Conservation (phyloP, 306 rosid species). For the Malus asiatica region DNA sequence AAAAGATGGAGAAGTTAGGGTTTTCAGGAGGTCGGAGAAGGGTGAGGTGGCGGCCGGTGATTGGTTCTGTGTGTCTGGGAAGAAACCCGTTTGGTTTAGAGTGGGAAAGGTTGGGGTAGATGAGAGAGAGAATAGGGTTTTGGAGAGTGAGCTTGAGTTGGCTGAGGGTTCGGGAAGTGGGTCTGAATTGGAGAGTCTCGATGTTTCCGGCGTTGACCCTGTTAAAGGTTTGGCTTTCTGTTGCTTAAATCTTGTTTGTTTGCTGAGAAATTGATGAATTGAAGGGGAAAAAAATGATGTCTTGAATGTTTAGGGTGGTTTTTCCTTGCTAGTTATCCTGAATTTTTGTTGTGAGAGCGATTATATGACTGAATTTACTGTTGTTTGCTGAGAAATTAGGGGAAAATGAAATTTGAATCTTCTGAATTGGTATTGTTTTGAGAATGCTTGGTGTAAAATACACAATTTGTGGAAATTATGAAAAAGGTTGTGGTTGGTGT, state of each 20-base stretch:
- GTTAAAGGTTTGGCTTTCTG: conserved; percentile 50
- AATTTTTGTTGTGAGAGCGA: not conserved
- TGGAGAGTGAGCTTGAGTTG: conserved; percentile 7
- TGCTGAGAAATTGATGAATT: not conserved
- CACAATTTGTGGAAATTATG: not conserved
- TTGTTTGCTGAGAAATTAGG: not conserved
- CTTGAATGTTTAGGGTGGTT: not conserved
- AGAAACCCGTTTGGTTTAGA: conserved; percentile 46
- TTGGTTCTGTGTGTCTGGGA: conserved; percentile 57
- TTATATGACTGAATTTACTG: not conserved
- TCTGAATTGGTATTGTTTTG: not conserved
- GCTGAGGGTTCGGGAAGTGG: conserved; percentile 18
- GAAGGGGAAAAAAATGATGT: not conserved
- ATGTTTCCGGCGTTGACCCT: conserved; percentile 55
- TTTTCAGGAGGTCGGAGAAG: conserved; percentile 48
- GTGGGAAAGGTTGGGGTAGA: conserved; percentile 24
- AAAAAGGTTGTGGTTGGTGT: not conserved
- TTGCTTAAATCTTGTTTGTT: not conserved
- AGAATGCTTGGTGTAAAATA: not conserved
- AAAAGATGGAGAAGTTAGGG: conserved; percentile 21
- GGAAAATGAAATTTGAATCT: not conserved
- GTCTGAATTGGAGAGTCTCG: conserved; percentile 26
- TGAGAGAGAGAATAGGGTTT: conserved; percentile 7
- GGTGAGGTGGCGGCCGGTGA: conserved; percentile 56
- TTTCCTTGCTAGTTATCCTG: not conserved